Base-by-base conservation (phyloP, 805 yeast species). In the Saturnispora silvae region DNA sequence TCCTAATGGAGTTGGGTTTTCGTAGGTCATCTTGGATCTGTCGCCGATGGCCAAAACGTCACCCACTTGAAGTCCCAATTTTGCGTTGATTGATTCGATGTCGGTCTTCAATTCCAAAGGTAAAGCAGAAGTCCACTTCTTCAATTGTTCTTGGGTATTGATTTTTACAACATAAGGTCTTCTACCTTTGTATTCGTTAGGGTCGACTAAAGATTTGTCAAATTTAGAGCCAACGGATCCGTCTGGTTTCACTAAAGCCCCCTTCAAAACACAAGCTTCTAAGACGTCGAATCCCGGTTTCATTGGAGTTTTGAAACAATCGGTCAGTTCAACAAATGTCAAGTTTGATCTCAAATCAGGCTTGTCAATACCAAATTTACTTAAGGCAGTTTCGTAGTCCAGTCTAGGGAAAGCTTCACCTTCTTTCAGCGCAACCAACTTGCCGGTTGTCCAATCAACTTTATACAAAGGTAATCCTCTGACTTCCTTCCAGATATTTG, bases 1-100 rank as follows among this genome's bases (percentile, higher is more conserved):
- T 0, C 98, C 98, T 37, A 92, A 59, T 0, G 98, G 97, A 0
- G 97, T 92, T 16, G 97, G 97, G 51, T 85, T 89, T 51, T 89
- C 98, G 53, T 84, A 89, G 0, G 89, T 62, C 17, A 73, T 40
- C 11, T 53, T 50, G 2, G 81, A 72, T 42, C 97, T 67, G n/a
- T 81, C 82, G n/a, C 85, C 68, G 11, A 81, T 68, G 3, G 87
- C 89, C 23, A 92, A 51, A 3, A 83, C 60, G 54, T 85, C 95
- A 29, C 95, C 95, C 1, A 68, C 58, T 30, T 64, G 44, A 16
- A 84, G 52, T 14, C 60, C 49, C 17, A 82, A 53, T 1, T 42
- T 38, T 2, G 49, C 33, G 13, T 61, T 52, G 17, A 72, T 42
- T 9, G 38, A 43, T 1, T 27, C 20, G 17, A 41, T 24, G 5